Base-by-base conservation (phyloP, 805 yeast species). In the Wickerhamiella bombiphila region DNA sequence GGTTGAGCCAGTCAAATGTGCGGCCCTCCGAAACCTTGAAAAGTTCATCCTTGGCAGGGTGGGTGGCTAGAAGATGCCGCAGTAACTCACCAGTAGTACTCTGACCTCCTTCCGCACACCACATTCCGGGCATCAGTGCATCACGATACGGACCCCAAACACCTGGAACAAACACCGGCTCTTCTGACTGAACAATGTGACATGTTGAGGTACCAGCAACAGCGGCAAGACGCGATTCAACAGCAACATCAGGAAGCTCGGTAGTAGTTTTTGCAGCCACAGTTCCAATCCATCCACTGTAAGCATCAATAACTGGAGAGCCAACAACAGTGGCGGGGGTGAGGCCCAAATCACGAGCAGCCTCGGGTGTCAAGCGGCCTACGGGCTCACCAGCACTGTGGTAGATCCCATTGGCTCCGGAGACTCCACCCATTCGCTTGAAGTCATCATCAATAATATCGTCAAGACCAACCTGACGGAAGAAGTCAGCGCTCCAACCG, bases 21-120 rank as follows among this genome's bases (percentile, higher is more conserved):
- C 36, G 34, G 16, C 75, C 72, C 46, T 73, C 80, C 0, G 94
- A 74, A 25, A 72, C 60, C 42, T 67, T 69, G 11, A 73, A 69
- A 38, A 88, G 67, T 52, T 81, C 83, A 2, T 72, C 63, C 48
- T 75, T 74, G 0, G 97, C 93, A 0, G 96, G 95, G 55, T 91
- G 97, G 7, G 81, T 77, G 9, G 81, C 68, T 43, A 91, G 59
- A 13, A 88, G 88, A 57, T 82, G 93, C 2, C 91, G 88, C 45
- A 91, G 67, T 29, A 91, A 68, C 22, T 93, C 95, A 49, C 98
- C 98, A 2, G 98, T 91, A 55, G 94, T 80, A 13, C 93, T 78
- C 59, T 91, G 98, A n/a, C 98, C 98, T 54, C 98, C 98, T 61
- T 91, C 98, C 11, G 97, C 94, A 46, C 86, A 67, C 97, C 97